Conservation (phyloP, 768 basidiomycete genomes). For the Megacollybia marginata region DNA sequence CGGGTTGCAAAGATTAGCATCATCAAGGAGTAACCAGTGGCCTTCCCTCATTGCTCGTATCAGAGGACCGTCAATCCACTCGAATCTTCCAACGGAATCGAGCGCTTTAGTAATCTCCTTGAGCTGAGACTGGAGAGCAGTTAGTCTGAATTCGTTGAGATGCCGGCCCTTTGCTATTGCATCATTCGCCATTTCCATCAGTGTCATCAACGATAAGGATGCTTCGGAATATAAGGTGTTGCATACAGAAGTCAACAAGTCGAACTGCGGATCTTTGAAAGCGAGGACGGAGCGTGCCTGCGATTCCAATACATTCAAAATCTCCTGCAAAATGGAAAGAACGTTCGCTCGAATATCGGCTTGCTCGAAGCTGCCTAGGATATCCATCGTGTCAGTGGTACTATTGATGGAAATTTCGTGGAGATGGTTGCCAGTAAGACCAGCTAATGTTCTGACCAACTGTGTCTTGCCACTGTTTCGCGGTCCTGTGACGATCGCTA, state of each 20-base stretch:
- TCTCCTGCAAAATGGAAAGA: conserved; percentile 29
- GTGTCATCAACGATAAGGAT: neutral
- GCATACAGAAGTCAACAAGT: conserved; percentile 7
- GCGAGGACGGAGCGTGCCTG: conserved; percentile 28
- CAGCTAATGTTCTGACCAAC: conserved; percentile 62
- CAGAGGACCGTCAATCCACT: conserved; percentile 94
- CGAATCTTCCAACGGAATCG: conserved; percentile 51
- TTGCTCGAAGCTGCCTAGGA: conserved; percentile 95
- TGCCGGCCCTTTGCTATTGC: neutral
- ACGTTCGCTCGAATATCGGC: conserved; percentile 48
- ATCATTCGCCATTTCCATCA: neutral
- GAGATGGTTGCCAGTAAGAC: conserved; percentile 59
- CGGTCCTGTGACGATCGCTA: conserved; percentile 80
- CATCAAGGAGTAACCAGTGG: conserved; percentile 85
- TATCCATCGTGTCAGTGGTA: conserved; percentile 88
- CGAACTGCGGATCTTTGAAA: conserved; percentile 17
- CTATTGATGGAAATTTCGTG: conserved; percentile 74
- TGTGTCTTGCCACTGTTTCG: conserved; percentile 74
- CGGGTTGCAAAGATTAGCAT: conserved; percentile 90
- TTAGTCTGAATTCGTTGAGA: neutral
- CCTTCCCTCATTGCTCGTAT: conserved; percentile 80
- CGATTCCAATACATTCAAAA: conserved; percentile 29
- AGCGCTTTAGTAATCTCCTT: conserved; percentile 9
- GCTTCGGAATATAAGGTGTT: neutral
- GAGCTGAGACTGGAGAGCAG: conserved; percentile 3